Evolutionary conservation across 352 stramenopile genomes (phyloP), one percentile per base, ranked within the genome.

Genomic region (Pythium brassicae): DNA sequence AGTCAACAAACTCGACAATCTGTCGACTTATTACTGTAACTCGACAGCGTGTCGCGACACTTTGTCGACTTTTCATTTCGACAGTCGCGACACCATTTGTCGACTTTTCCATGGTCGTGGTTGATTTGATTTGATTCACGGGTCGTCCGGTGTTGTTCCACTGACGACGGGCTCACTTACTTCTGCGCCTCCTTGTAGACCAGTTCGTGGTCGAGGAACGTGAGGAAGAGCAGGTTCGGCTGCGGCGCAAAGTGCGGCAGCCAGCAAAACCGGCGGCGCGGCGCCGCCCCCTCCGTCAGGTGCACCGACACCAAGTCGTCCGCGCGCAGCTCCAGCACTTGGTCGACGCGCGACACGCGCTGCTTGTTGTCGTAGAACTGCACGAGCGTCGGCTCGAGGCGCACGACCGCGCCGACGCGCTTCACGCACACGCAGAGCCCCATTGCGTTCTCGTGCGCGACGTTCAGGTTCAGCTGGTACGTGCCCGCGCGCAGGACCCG

Each of bases 401-500:
- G 19, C 25, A 19, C 60, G 43, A 29, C n/a, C 27, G 29, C 48
- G 27, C 5, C 20, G 23, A 25, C 55, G 17, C 25, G 46, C 32
- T 32, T 49, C 29, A 72, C 40, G 19, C 52, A 50, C 15, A 79
- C 47, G 3, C 48, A 46, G 29, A 84, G 56, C 9, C 52, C 40
- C 48, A 67, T 61, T 4, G 53, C 61, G 25, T 44, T 69, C 19
- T 67, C 66, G 55, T 83, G 74, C 14, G 59, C 67, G 45, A 80
- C 64, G 37, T 64, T 68, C 15, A 67, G 47, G 37, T 78, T 83
- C 5, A 80, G 53, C 58, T 83, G 71, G 45, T 83, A 83, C 27
- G 65, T 59, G 1, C 74, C 74, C 7, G 55, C 57, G 50, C 69
- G 63, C 25, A 65, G 47, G 23, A 76, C 45, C 2, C 22, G 45